Conservation (phyloP, 2,329 filamentous ascomycete genomes). For the Hymenoscyphus scutula region DNA sequence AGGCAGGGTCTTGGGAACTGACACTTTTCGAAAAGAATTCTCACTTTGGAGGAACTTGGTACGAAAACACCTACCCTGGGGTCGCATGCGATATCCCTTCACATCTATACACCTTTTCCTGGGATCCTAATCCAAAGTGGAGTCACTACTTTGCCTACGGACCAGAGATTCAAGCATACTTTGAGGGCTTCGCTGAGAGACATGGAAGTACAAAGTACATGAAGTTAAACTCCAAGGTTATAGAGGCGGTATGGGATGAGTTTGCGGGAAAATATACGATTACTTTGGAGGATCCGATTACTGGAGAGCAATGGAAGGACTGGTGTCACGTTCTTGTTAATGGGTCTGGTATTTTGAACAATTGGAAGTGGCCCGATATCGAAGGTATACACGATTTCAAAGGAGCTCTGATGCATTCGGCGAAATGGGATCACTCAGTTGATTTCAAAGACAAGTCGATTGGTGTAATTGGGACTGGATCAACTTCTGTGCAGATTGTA, state of each 20-base stretch:
- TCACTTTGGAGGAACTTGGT: constrained; percentile 53
- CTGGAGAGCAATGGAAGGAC: constrained; percentile 37
- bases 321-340: constrained; percentile 27
- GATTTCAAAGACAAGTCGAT: constrained; percentile 37
- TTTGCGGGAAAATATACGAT: constrained; percentile 47
- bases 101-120: constrained; percentile 44
- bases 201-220: constrained; percentile 50
- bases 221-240: constrained; percentile 47
- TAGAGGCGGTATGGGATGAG: constrained; percentile 47
- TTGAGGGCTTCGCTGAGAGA: constrained; percentile 45
- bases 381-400: constrained; percentile 45
- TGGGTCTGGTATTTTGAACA: constrained; percentile 23
- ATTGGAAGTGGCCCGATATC: constrained; percentile 46
- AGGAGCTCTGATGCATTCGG: constrained; percentile 45
- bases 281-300: constrained; percentile 42
- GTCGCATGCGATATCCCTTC: constrained; percentile 44
- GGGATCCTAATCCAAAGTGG: constrained; percentile 58
- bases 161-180: constrained; percentile 53
- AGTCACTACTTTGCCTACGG: constrained; percentile 55
- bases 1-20: constrained; percentile 36
- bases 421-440: constrained; percentile 41
- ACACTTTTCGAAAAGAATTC: constrained; percentile 48
- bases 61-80: constrained; percentile 56
- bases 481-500: constrained; percentile 38
- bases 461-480: constrained; percentile 39